Evolutionary conservation across 306 rosid species (phyloP), one percentile per base, ranked within the genome.

Genomic region (Citrullus mucosospermus): DNA sequence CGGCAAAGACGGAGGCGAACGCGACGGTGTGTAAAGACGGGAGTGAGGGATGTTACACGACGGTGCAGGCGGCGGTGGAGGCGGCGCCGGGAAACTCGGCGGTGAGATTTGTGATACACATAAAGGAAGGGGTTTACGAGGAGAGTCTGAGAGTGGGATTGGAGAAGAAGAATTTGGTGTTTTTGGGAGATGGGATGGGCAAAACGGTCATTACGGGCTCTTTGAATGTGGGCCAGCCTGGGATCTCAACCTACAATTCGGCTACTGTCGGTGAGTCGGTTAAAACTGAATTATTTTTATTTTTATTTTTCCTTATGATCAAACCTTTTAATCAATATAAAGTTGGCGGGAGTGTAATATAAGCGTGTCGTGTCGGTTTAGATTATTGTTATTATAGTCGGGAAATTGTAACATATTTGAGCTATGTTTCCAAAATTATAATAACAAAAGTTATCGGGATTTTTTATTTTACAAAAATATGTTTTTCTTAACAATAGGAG

Each of bases 61-160:
- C 89, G 76, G 89, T 95, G 83, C 97, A 95, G 84, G 97, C 78
- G 41, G 97, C 92, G 17, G 96, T 95, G 9, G 71, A 95, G 22
- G 88, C 81, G 0, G 92, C 91, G 50, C 93, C 93, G 6, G 81
- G 57, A 32, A 75, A 83, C 77, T 77, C 3, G 9, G 79, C 51
- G 10, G 73, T 44, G 17, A 62, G 50, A 85, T 92, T 89, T 44
- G 96, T 95, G 60, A 88, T 95, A 4, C 78, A 76, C 13, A 86
- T 95, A 15, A 92, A 80, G 80, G 88, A 82, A 54, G 98, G 98
- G 66, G 85, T 88, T 51, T 95, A 92, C 17, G 91, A 87, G 18
- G 98, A 95, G 76, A 95, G 54, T 8, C 96, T 95, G 70, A 84
- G 96, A 78, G 85, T 95, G 74, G 84, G 89, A 72, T 25, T 89